These are phyloP conservation scores for Penicillium expansum DNA, from an alignment of 2,329 filamentous ascomycete genomes.

Conservation along the genomic window DNA sequence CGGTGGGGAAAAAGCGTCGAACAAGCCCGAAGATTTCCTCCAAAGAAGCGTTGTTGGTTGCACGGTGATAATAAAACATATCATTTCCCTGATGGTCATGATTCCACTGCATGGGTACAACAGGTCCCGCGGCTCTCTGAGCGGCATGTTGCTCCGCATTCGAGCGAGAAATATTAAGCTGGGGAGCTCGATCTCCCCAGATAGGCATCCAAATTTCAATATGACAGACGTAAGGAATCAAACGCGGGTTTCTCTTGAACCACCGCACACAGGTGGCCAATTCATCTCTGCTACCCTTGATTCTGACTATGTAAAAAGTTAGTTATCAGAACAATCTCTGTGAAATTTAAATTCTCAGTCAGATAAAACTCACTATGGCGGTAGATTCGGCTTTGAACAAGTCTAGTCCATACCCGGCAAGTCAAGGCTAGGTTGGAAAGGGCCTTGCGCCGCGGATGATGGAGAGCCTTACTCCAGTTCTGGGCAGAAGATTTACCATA, in stretches of 20 bases:
- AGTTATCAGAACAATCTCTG: not conserved
- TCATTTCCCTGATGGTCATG: too few species aligned
- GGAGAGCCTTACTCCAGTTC: constrained; percentile 63
- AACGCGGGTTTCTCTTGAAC: constrained; percentile 58
- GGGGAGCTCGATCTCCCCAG: constrained; percentile 55
- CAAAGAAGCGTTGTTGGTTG: constrained; percentile 64
- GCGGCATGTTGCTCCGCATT: not conserved
- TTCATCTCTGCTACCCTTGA: constrained; percentile 67
- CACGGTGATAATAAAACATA: constrained; percentile 31
- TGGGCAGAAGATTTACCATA: constrained; percentile 54
- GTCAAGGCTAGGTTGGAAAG: constrained; percentile 64
- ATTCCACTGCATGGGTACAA: not conserved
- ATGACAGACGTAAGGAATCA: constrained; percentile 65
- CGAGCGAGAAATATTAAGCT: constrained; percentile 38
- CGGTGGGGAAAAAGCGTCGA: constrained; percentile 56
- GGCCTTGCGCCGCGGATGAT: constrained; percentile 65
- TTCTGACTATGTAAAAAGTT: constrained; percentile 55
- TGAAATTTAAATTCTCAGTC: not conserved
- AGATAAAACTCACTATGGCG: constrained; percentile 53
- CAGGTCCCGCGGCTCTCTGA: not conserved
- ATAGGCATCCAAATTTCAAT: constrained; percentile 77
- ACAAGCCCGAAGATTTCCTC: constrained; percentile 68
- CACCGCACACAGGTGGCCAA: constrained; percentile 60
- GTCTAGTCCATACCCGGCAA: constrained; percentile 58
- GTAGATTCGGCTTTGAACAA: constrained; percentile 71